These are phyloP conservation scores for Teratosphaeriaceae sp. DNA, from an alignment of 2,329 filamentous ascomycete genomes.

Conservation along the genomic window DNA sequence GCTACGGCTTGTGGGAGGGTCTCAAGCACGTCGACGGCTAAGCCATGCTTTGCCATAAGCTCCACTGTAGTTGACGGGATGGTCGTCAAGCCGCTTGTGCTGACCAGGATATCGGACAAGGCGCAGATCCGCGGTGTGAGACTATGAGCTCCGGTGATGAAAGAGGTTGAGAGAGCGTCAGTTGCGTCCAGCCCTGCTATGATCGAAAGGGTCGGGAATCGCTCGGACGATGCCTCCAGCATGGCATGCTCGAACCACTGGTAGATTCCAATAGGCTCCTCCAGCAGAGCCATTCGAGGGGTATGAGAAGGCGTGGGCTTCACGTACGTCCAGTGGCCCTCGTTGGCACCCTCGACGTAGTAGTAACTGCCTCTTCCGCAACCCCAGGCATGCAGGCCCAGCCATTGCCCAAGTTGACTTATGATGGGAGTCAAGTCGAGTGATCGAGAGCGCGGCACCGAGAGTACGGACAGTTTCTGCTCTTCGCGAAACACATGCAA, in stretches of 20 bases:
- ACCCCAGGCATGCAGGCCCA: conserved; percentile 64
- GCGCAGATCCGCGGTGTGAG: conserved; percentile 20
- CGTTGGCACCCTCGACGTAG: conserved; percentile 52
- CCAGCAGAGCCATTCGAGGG: conserved; percentile 14
- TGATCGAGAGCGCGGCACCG: not conserved
- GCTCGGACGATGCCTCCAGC: conserved; percentile 9
- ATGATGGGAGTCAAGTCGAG: conserved; percentile 60
- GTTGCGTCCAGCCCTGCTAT: conserved; percentile 18
- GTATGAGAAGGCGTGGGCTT: conserved; percentile 15
- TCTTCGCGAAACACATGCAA: conserved; percentile 89
- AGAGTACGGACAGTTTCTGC: conserved; percentile 61
- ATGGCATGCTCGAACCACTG: conserved; percentile 27
- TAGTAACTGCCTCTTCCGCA: conserved; percentile 49
- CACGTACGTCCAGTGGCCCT: conserved; percentile 39
- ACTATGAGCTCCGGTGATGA: conserved; percentile 4
- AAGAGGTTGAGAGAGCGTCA: conserved; percentile 3
- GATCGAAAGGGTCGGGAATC: conserved; percentile 18
- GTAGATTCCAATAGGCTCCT: conserved; percentile 22
- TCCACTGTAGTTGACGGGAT: conserved; percentile 34
- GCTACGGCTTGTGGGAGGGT: conserved; percentile 81
- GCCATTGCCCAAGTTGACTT: conserved; percentile 74
- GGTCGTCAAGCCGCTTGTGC: conserved; percentile 17
- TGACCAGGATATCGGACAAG: conserved; percentile 18
- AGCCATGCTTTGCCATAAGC: conserved; percentile 62
- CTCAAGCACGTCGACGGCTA: conserved; percentile 63